Conservation (phyloP, 1,284 basidiomycete genomes). For the Phellinidium pouzarii region DNA sequence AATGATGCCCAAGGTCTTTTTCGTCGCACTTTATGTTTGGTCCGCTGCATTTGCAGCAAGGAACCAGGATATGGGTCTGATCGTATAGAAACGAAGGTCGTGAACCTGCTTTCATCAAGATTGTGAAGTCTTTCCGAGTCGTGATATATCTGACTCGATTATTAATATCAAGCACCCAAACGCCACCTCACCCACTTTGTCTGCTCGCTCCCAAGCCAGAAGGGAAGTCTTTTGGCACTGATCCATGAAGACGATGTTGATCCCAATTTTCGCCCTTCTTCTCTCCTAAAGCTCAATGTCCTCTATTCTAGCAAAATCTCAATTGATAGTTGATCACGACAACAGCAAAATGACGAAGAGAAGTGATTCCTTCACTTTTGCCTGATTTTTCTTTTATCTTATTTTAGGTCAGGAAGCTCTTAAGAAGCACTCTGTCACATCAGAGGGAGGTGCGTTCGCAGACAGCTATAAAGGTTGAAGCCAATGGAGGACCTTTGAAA, state of each 20-base stretch:
- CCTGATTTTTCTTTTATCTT: too few species aligned
- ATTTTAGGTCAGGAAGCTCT: constrained; percentile 38
- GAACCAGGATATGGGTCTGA: constrained; percentile 38
- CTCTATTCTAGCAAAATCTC: background rate
- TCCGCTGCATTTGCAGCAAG: constrained; percentile 33
- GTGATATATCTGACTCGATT: background rate
- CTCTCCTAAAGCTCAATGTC: constrained; percentile 35
- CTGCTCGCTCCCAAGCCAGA: constrained; percentile 34
- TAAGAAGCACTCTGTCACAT: constrained; percentile 33
- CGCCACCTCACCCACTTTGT: constrained; percentile 50
- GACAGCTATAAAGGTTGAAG: constrained; percentile 48
- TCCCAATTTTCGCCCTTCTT: constrained; percentile 49
- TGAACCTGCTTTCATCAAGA: constrained; percentile 47
- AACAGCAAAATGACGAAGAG: constrained; percentile 46
- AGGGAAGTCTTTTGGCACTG: constrained; percentile 31
- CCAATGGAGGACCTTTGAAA: constrained; percentile 40
- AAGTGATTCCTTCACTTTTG: constrained; percentile 40
- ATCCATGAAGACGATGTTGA: constrained; percentile 49
- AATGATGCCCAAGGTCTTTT: constrained; percentile 40
- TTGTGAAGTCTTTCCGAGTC: constrained; percentile 35
- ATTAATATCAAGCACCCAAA: constrained; percentile 37
- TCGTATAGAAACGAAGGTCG: constrained; percentile 31
- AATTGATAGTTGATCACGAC: background rate
- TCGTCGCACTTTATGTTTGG: constrained; percentile 42
- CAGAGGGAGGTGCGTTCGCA: constrained; percentile 40